Evolutionary conservation across 805 yeast genomes (phyloP), one percentile per base, ranked within the genome.

Genomic region (Osmozyma mogii): DNA sequence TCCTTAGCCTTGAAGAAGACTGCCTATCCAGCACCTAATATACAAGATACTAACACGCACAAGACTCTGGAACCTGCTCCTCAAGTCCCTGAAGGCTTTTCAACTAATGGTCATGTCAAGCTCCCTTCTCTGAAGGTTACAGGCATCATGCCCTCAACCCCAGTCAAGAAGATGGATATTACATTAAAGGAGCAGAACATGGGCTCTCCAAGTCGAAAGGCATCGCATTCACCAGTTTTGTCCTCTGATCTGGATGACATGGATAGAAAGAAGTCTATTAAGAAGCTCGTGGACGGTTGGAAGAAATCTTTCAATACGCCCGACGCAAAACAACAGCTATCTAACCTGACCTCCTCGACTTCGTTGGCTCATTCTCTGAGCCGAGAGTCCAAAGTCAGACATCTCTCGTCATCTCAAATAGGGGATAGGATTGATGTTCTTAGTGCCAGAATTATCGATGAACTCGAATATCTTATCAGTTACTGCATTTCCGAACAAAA

Each of bases 391-490:
- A n/a, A n/a, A n/a, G n/a, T n/a, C n/a, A n/a, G n/a, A n/a, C n/a
- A n/a, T n/a, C n/a, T n/a, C n/a, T n/a, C n/a, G n/a, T n/a, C n/a
- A n/a, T n/a, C n/a, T n/a, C 30, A 41, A 9, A 45, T 53, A 20
- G 60, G 55, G 9, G 39, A 41, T 12, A 68, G 75, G 40, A 65
- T 75, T 35, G 89, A 81, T 51, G 57, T 78, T 6, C 52, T 82
- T 33, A 75, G 84, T 50, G 84, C 84, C 3, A 61, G 85, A 46
- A 75, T 82, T 3, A 67, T 79, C 16, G 80, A 75, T 40, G 88
- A 82, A 47, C 68, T 78, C 27, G 81, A 77, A 43, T 67, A 54
- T 37, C 52, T 75, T 27, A 59, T 74, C 4, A 45, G 73, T 8
- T 61, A 63, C 42, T 75, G 71, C 43, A 45, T 56, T 11, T 17